Evolutionary conservation across 257 asterid genomes (phyloP).

Genomic region (Solanum rostratum): DNA sequence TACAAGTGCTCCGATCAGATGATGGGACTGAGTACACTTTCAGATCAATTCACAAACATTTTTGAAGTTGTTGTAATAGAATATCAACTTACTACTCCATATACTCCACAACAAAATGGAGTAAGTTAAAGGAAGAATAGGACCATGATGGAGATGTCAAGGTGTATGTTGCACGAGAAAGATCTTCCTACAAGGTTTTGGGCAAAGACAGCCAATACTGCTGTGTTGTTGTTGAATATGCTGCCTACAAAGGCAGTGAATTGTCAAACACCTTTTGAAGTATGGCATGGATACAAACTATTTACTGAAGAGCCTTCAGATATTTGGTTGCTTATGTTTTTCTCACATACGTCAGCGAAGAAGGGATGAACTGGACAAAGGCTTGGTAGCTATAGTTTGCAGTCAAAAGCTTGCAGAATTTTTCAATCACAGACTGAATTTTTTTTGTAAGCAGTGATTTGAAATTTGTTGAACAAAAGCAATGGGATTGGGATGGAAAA

Average conservation of each 20-base stretch:
- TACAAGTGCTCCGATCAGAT: not conserved
- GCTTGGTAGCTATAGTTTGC: not conserved
- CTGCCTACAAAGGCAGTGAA: not conserved
- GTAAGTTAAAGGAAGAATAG: not conserved
- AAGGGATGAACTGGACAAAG: not conserved
- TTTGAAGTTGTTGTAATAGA: not conserved
- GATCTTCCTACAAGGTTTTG: not conserved
- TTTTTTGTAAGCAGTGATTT: not conserved
- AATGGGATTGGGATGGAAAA: not conserved
- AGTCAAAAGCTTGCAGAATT: not conserved
- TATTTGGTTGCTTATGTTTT: not conserved
- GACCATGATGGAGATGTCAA: too few species aligned
- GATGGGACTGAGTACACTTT: not conserved
- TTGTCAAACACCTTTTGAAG: not conserved
- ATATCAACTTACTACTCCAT: not conserved
- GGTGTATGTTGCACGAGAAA: not conserved
- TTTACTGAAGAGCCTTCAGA: not conserved
- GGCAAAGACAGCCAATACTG: not conserved
- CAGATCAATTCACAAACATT: not conserved
- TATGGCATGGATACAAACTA: not conserved
- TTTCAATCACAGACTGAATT: not conserved
- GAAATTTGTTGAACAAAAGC: not conserved
- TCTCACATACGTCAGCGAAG: not conserved
- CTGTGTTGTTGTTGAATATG: not conserved
- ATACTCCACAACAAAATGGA: conserved; percentile 7